A percentile compares a stretch with the other conserved stretches of the same genome.
Conservation (phyloP, 805 yeast species). For the Pichia nakasei region DNA sequence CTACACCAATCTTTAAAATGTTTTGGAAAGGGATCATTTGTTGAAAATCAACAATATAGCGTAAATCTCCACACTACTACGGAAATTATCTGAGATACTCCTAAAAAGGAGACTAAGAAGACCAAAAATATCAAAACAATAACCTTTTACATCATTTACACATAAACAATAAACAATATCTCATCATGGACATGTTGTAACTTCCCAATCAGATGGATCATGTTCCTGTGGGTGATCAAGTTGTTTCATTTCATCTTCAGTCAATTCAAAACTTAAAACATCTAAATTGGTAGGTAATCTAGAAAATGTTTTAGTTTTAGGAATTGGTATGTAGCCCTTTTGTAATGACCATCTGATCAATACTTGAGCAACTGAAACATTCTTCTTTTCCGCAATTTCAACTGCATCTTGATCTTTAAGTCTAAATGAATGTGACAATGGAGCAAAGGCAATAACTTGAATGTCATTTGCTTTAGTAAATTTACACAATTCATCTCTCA, state of each 20-base stretch:
- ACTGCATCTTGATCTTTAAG: constrained; percentile 45
- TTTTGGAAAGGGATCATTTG: too few relatives aligned
- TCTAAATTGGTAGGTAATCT: constrained; percentile 50
- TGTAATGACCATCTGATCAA: constrained; percentile 65
- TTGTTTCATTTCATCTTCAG: constrained; percentile 31
- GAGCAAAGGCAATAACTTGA: constrained; percentile 69
- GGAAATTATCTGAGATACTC: too few relatives aligned
- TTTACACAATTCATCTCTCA: constrained; percentile 53
- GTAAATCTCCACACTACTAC: too few relatives aligned
- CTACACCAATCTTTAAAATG: too few relatives aligned
- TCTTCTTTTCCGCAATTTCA: constrained; percentile 40
- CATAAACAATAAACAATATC: background rate
- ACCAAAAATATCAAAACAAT: too few relatives aligned
- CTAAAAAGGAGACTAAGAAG: too few relatives aligned
- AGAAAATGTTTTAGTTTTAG: constrained; percentile 47
- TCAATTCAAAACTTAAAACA: constrained; percentile 41
- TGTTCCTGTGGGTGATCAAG: constrained; percentile 47
- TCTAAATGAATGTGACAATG: constrained; percentile 55
- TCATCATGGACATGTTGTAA: constrained; percentile 27
- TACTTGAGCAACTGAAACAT: constrained; percentile 50
- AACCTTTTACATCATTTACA: too few relatives aligned
- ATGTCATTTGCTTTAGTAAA: constrained; percentile 50
- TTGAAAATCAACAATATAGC: too few relatives aligned
- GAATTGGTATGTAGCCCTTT: constrained; percentile 64
- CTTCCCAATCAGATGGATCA: constrained; percentile 75